phyloP scores from a whole-genome alignment of 2,329 filamentous ascomycete genomes.

The Colletotrichum chrysophilum region DNA sequence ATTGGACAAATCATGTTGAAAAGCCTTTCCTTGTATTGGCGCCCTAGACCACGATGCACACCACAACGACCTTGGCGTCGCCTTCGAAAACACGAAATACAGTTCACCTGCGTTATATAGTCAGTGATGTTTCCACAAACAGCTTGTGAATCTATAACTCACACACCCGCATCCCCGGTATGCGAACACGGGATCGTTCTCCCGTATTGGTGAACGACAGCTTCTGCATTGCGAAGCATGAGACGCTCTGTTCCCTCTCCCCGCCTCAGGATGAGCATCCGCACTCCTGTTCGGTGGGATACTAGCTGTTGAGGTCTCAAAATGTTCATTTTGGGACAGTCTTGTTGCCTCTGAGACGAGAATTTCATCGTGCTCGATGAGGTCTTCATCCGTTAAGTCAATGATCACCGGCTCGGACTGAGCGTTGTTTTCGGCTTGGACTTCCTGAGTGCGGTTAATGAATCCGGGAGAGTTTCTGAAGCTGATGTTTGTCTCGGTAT shows the following conservation, averaged over 20 bases:
- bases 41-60: not conserved
- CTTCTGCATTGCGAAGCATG: too few species aligned
- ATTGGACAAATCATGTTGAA: not conserved
- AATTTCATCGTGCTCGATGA: too few species aligned
- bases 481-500: not conserved
- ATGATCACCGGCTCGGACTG: not conserved
- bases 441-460: not conserved
- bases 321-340: too few species aligned
- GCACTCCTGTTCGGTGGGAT: too few species aligned
- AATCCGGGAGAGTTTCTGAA: not conserved
- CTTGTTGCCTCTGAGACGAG: too few species aligned
- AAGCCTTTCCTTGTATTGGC: not conserved
- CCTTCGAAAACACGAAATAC: not conserved
- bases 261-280: too few species aligned
- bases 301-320: too few species aligned
- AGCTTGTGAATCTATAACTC: not conserved
- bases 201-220: too few species aligned
- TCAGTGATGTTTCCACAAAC: not conserved
- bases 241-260: too few species aligned
- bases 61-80: not conserved
- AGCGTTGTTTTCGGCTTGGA: not conserved
- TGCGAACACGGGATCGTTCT: too few species aligned
- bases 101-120: not conserved
- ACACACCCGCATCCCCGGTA: too few species aligned
- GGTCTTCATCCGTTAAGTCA: not conserved